phyloP scores from a whole-genome alignment of 1,139 yeast species.

The Candida anutae region DNA sequence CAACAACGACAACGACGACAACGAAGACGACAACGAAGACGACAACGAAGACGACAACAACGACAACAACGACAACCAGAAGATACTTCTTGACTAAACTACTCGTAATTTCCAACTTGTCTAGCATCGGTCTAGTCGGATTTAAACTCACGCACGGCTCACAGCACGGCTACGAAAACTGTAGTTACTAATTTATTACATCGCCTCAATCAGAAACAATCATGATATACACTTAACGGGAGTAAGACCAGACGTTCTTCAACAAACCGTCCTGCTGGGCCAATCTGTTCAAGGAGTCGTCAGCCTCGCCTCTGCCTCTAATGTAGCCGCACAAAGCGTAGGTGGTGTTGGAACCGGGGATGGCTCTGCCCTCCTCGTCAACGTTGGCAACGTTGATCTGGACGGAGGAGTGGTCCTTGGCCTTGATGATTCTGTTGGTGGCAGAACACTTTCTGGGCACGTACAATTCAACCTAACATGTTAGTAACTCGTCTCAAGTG shows the following conservation, averaged over 20 bases:
- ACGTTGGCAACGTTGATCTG: conserved; percentile 55
- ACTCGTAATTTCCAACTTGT: no score
- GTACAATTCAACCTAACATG: conserved; percentile 92
- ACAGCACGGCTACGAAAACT: no score
- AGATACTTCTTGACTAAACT: no score
- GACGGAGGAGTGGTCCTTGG: conserved; percentile 99
- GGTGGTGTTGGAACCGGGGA: conserved; percentile 86
- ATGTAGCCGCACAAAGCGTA: conserved; percentile 97
- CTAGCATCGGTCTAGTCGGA: no score
- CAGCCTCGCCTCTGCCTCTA: conserved; percentile 78
- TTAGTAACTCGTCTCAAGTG: no score
- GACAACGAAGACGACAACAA: no score
- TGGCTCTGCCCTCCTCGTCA: conserved; percentile 93
- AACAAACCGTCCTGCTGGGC: conserved; percentile 98
- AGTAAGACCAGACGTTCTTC: conserved; percentile 98
- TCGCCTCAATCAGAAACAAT: no score
- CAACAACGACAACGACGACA: no score
- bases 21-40: no score
- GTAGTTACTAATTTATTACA: no score
- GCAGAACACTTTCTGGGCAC: conserved; percentile 99
- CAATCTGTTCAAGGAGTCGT: conserved; percentile 98
- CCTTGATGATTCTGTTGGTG: conserved; percentile 99
- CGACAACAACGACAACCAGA: no score
- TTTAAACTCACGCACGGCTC: no score
- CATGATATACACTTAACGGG: conserved; percentile 67